phyloP scores from a whole-genome alignment of 2,329 filamentous ascomycete genomes.

The Penicillium sp. region DNA sequence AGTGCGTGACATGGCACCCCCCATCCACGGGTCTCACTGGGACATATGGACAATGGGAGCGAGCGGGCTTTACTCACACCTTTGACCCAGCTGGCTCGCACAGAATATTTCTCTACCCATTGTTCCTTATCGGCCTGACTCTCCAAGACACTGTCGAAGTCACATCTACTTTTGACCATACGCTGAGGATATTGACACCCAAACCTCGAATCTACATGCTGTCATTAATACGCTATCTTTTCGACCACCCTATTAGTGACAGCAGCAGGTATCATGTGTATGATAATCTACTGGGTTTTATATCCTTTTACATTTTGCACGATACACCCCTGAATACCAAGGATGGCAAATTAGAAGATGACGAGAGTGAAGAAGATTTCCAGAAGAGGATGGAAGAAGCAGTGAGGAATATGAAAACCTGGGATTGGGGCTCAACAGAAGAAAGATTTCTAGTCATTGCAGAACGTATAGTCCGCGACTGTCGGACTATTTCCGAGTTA shows the following conservation, averaged over 20 bases:
- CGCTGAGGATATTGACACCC: background rate
- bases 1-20: too few species aligned
- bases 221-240: background rate
- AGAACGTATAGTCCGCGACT: background rate
- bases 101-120: slow-evolving; percentile 6
- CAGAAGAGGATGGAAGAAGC: background rate
- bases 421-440: background rate
- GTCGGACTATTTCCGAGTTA: background rate
- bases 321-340: background rate
- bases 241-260: background rate
- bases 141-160: slow-evolving; percentile 15
- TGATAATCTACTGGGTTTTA: background rate
- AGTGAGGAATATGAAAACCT: background rate
- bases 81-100: background rate
- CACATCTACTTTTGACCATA: slow-evolving; percentile 13
- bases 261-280: background rate
- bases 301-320: background rate
- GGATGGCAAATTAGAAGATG: background rate
- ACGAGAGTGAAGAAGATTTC: background rate
- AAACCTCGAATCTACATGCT: background rate
- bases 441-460: background rate
- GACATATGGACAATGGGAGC: slow-evolving; percentile 14
- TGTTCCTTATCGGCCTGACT: slow-evolving; percentile 11
- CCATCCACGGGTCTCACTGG: background rate
- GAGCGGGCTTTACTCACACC: background rate